Base-by-base conservation (phyloP, 352 stramenopile genomes). In the Pythium brassicae region DNA sequence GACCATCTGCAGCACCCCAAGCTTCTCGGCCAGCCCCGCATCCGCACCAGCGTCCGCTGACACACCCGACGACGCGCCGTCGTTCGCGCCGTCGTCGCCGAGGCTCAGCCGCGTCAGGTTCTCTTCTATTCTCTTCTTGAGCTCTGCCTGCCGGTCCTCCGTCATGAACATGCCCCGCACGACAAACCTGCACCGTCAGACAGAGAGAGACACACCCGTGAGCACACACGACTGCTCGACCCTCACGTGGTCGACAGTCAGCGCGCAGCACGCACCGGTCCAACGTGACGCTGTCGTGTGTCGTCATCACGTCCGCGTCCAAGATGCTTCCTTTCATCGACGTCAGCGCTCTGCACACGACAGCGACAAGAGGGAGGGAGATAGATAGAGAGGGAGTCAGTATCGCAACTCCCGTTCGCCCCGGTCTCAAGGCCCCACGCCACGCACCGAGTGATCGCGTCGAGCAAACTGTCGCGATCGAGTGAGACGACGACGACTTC, bases 281-380 rank as follows among this genome's bases (percentile, higher is more conserved):
- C 14, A 94, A 63, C 23, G 85, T 76, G 15, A 89, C 83, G 43
- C 82, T 75, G 37, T 94, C 84, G 34, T 77, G 71, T 1, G 84
- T 94, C 3, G 84, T 94, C 84, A 94, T 94, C 25, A 94, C 84
- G 54, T 94, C 82, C 2, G 84, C 84, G 50, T 94, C 84, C 57
- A 91, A 59, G 62, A 94, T 94, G 40, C 85, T 92, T 23, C 84
- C 84, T 63, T 92, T 94, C 75, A 94, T 87, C 27, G 70, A 78
- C 19, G 84, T 92, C 26, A 94, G 65, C 0, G 69, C 84, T 10
- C 83, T 84, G 29, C 32, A 23, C 19, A 12, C 14, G 22, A 11
- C 32, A 48, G 9, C 61, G 19, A 25, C n/a, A 4, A 27, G n/a
- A n/a, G n/a, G n/a, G n/a, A n/a, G n/a, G 23, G 26, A 47, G 14